Conservation (phyloP, 805 yeast genomes). For the Kazachstania viticola region DNA sequence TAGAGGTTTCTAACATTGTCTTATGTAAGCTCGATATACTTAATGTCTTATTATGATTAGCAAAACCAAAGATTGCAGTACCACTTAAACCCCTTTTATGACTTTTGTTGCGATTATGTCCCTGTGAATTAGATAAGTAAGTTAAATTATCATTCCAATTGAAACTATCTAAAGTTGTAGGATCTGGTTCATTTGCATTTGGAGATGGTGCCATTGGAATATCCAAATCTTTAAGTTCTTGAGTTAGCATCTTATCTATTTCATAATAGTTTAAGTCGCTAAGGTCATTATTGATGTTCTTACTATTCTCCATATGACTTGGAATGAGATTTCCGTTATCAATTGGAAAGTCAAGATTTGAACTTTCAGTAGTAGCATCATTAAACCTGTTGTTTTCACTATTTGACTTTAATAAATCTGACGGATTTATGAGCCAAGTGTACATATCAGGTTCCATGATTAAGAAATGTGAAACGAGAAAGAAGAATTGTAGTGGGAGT, state of each 20-base stretch:
- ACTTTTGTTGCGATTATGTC: constrained; percentile 7
- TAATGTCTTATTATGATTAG: constrained; percentile 50
- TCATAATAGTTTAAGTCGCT: constrained; percentile 39
- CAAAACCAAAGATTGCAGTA: constrained; percentile 69
- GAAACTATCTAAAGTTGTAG: too few relatives aligned
- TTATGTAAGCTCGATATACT: constrained; percentile 40
- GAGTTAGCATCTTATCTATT: constrained; percentile 44
- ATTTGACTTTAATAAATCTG: constrained; percentile 4
- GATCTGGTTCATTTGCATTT: background rate
- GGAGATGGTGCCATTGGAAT: constrained; percentile 35
- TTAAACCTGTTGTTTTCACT: too few relatives aligned
- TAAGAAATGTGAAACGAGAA: too few relatives aligned
- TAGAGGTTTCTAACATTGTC: constrained; percentile 5
- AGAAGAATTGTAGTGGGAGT: too few relatives aligned
- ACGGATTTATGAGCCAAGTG: constrained; percentile 13
- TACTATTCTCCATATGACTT: background rate
- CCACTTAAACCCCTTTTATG: constrained; percentile 64
- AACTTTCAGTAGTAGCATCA: too few relatives aligned
- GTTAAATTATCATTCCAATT: constrained; percentile 13
- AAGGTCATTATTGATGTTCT: constrained; percentile 30
- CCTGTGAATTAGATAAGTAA: background rate
- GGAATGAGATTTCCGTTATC: too few relatives aligned
- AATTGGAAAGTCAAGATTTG: too few relatives aligned
- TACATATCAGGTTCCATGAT: constrained; percentile 3
- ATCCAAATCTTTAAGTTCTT: constrained; percentile 50